Base-by-base conservation (phyloP, 345 rosid species). In the Toxicodendron radicans region DNA sequence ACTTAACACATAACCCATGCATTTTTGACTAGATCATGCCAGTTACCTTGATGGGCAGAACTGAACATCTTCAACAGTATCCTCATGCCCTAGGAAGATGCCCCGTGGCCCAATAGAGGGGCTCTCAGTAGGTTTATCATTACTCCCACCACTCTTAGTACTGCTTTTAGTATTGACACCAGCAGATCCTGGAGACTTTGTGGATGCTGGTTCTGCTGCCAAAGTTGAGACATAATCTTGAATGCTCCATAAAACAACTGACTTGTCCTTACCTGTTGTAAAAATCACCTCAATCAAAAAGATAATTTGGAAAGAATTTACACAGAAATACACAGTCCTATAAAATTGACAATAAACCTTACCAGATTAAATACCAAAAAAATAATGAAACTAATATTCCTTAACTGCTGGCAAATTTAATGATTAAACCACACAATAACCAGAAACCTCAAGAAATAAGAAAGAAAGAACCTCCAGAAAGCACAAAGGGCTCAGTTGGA, bases 11-110 rank as follows among this genome's bases (percentile, higher is more conserved):
- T 18, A 54, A 41, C 64, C 14, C 33, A 62, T 41, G 58, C 48
- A 58, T 51, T 17, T 51, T 17, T 72, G 21, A 62, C 69, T 46
- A 27, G 64, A 73, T 64, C 71, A 68, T 67, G 46, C 45, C 49
- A 75, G 68, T 38, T 83, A 87, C 94, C 89, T 90, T 12, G 90
- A 79, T 10, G 90, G 91, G 76, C 90, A 87, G 76, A 89, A 89
- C 27, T 84, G 85, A 65, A 89, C 94, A 66, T 89, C 90, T 80
- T 89, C 94, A 79, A 89, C 91, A 14, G 91, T 89, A 75, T 84
- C 86, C 16, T 56, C 77, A 70, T 89, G 94, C 60, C 94, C 94
- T 56, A 71, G 71, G 83, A 72, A 89, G 73, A 85, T 73, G 58
- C 87, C 86, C 27, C 94, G 86, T 68, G 91, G 84, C 35, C 79